These are phyloP conservation scores for Trapa incisa DNA, from an alignment of 345 rosid genomes.

Conservation along the genomic window DNA sequence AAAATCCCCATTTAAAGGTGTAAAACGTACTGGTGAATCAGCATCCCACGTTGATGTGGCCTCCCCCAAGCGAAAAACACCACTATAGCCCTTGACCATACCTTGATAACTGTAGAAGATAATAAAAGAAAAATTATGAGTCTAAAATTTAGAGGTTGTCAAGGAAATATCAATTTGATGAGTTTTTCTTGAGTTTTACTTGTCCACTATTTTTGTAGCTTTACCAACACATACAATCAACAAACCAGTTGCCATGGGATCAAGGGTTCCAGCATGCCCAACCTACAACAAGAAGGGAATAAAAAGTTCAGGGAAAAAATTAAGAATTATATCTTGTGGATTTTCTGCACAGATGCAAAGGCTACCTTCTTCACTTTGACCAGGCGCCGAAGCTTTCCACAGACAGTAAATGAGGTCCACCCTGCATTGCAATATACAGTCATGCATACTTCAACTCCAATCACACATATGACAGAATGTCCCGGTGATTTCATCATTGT, in stretches of 20 bases:
- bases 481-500: not conserved
- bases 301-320: not conserved
- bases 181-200: slow-evolving; percentile 29
- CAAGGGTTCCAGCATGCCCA: slow-evolving; percentile 97
- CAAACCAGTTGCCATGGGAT: slow-evolving; percentile 97
- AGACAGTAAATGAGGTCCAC: slow-evolving; percentile 96
- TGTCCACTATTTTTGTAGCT: slow-evolving; percentile 83
- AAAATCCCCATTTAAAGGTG: not conserved
- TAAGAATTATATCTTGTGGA: not conserved
- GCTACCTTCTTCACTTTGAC: slow-evolving; percentile 85
- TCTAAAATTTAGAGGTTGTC: no score
- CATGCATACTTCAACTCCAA: not conserved
- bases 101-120: slow-evolving; percentile 65
- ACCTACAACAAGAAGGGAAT: slow-evolving; percentile 36
- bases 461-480: not conserved
- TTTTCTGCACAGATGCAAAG: not conserved
- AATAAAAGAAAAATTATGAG: not conserved
- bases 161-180: not conserved
- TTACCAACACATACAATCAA: slow-evolving; percentile 84
- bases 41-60: slow-evolving; percentile 96
- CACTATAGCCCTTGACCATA: slow-evolving; percentile 82
- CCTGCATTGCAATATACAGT: slow-evolving; percentile 26
- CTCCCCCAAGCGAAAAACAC: slow-evolving; percentile 92
- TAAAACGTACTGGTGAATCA: slow-evolving; percentile 69
- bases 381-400: slow-evolving; percentile 86